phyloP scores from a whole-genome alignment of 805 yeast genomes.

The Spencermartinsiella europaea region DNA sequence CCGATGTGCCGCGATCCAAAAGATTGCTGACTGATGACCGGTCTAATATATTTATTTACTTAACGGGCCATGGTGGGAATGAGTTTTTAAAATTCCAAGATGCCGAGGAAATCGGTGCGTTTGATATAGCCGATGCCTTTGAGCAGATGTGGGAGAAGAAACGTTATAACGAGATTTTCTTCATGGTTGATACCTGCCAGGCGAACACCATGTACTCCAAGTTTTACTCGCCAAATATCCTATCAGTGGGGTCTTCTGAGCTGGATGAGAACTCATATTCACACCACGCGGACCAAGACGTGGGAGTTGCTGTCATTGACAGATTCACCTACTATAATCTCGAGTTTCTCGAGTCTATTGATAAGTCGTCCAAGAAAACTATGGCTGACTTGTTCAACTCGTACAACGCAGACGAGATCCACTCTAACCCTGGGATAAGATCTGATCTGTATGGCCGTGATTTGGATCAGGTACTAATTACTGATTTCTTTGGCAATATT shows the following conservation, averaged over 20 bases:
- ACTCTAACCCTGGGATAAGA: constrained; percentile 90
- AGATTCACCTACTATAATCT: constrained; percentile 89
- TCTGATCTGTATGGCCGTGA: constrained; percentile 70
- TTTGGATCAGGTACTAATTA: constrained; percentile 62
- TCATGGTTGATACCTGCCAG: constrained; percentile 98
- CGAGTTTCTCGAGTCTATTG: constrained; percentile 79
- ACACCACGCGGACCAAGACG: constrained; percentile 90
- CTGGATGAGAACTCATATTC: constrained; percentile 88
- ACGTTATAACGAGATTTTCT: constrained; percentile 89
- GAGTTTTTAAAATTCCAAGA: constrained; percentile 97
- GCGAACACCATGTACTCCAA: constrained; percentile 96
- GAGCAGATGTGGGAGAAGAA: constrained; percentile 96
- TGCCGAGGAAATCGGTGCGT: constrained; percentile 93
- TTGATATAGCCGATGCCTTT: constrained; percentile 95
- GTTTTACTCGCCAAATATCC: constrained; percentile 84
- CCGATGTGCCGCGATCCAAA: constrained; percentile 88
- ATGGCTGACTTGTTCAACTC: constrained; percentile 79
- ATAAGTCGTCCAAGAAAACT: constrained; percentile 67
- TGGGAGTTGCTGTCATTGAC: constrained; percentile 97
- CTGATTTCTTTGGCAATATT: constrained; percentile 93
- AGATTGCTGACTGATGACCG: constrained; percentile 87
- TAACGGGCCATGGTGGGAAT: constrained; percentile 99
- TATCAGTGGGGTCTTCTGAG: constrained; percentile 89
- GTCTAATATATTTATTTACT: constrained; percentile 86
- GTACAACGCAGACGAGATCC: constrained; percentile 79